Percentiles rank a stretch among this genome's conserved stretches.
These are phyloP conservation scores for Pichia sp. DNA, from an alignment of 1,139 yeast genomes.

Conservation along the genomic window DNA sequence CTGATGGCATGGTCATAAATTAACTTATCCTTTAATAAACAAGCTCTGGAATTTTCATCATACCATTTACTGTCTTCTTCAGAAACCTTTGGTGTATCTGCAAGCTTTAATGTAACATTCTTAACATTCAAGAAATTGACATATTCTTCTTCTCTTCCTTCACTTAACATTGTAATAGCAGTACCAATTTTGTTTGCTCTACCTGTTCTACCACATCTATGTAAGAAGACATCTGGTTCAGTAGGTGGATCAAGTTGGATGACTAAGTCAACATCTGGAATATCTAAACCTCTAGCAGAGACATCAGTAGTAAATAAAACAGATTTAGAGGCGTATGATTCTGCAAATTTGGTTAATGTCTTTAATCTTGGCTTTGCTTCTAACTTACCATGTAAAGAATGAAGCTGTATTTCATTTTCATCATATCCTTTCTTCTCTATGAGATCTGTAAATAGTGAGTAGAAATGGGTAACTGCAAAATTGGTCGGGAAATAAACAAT, in stretches of 20 bases:
- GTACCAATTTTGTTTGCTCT: slow-evolving; percentile 96
- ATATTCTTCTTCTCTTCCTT: slow-evolving; percentile 26
- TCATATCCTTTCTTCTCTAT: not conserved
- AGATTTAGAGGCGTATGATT: slow-evolving; percentile 37
- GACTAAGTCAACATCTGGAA: slow-evolving; percentile 94
- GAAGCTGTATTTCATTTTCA: too few species aligned
- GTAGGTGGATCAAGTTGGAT: slow-evolving; percentile 88
- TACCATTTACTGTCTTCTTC: slow-evolving; percentile 25
- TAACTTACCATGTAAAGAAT: slow-evolving; percentile 72
- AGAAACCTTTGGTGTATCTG: slow-evolving; percentile 24
- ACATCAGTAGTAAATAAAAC: slow-evolving; percentile 94
- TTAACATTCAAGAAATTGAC: too few species aligned
- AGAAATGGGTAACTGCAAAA: slow-evolving; percentile 73
- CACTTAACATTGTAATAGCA: slow-evolving; percentile 84
- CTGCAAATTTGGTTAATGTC: slow-evolving; percentile 55
- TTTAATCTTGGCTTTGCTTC: slow-evolving; percentile 73
- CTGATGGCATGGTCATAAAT: slow-evolving; percentile 78
- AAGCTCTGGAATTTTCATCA: slow-evolving; percentile 43
- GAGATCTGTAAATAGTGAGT: slow-evolving; percentile 46
- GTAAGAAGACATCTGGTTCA: slow-evolving; percentile 87
- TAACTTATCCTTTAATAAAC: slow-evolving; percentile 70
- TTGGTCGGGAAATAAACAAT: slow-evolving; percentile 95
- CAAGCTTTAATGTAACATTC: slow-evolving; percentile 38
- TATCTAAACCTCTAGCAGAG: slow-evolving; percentile 98
- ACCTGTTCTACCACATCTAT: slow-evolving; percentile 98